These are phyloP conservation scores for Hortiboletus campestris DNA, from an alignment of 768 basidiomycete genomes.

Conservation along the genomic window DNA sequence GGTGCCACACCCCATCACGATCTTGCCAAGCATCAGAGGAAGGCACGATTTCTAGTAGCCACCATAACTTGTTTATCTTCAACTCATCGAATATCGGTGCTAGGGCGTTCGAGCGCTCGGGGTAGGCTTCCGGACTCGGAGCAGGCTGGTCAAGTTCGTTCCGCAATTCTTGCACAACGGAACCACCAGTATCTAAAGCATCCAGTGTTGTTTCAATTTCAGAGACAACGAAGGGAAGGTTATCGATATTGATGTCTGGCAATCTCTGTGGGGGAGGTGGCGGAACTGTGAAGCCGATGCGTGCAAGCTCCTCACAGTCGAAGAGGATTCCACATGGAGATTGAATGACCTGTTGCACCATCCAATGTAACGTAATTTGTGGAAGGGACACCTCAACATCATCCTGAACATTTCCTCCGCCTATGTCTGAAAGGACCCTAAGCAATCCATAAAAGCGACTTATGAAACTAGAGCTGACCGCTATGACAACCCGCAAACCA, in stretches of 20 bases:
- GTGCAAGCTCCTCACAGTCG: conserved; percentile 45
- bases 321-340: conserved; percentile 63
- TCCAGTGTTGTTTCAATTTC: not conserved
- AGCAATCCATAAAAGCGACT: not conserved
- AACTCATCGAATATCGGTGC: conserved; percentile 56
- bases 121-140: not conserved
- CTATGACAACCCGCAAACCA: conserved; percentile 78
- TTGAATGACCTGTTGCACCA: conserved; percentile 63
- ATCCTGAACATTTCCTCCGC: conserved; percentile 59
- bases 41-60: conserved; percentile 71
- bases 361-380: conserved; percentile 72
- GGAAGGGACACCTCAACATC: conserved; percentile 41
- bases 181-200: not conserved
- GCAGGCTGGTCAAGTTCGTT: not conserved
- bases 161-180: not conserved
- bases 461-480: conserved; percentile 42
- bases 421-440: conserved; percentile 50
- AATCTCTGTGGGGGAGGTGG: not conserved
- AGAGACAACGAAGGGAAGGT: not conserved
- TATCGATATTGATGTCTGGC: not conserved
- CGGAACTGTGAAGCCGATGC: conserved; percentile 36
- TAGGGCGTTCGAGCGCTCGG: conserved; percentile 34
- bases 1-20: conserved; percentile 50
- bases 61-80: conserved; percentile 49
- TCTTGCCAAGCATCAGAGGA: conserved; percentile 57